Conservation (phyloP, 352 stramenopile genomes). For the Globisporangium lucens region DNA sequence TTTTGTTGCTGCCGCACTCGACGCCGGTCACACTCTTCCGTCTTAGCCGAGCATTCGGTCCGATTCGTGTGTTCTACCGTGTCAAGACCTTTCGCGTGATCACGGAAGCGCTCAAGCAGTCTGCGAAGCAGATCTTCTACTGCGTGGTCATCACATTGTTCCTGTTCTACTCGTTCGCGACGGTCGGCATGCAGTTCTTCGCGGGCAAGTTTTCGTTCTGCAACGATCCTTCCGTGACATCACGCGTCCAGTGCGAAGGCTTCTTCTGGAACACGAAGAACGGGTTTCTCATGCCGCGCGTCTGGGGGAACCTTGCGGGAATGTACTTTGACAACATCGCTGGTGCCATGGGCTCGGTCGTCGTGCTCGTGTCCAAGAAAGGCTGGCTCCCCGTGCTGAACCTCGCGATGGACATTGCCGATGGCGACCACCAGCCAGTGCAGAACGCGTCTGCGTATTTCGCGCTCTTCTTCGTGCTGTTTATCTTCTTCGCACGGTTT, state of each 20-base stretch:
- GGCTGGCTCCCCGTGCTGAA: constrained; percentile 83
- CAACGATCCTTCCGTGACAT: constrained; percentile 61
- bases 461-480: constrained; percentile 77
- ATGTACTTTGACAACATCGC: constrained; percentile 86
- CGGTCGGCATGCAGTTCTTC: constrained; percentile 86
- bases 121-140: constrained; percentile 74
- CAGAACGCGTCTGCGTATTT: constrained; percentile 77
- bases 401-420: constrained; percentile 77
- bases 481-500: constrained; percentile 79
- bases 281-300: constrained; percentile 58
- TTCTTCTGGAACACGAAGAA: constrained; percentile 59
- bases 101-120: constrained; percentile 74
- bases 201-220: constrained; percentile 76
- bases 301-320: constrained; percentile 75
- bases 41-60: constrained; percentile 72
- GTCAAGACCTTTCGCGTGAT: constrained; percentile 86
- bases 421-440: constrained; percentile 59
- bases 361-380: constrained; percentile 86
- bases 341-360: constrained; percentile 67
- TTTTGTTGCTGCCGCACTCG: constrained; percentile 72
- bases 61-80: constrained; percentile 82
- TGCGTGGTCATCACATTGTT: constrained; percentile 77
- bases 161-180: constrained; percentile 83
- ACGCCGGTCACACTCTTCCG: constrained; percentile 74
- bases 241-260: constrained; percentile 47